Base-by-base conservation (phyloP, 805 yeast genomes). In the Suhomyces xylopsoci region DNA sequence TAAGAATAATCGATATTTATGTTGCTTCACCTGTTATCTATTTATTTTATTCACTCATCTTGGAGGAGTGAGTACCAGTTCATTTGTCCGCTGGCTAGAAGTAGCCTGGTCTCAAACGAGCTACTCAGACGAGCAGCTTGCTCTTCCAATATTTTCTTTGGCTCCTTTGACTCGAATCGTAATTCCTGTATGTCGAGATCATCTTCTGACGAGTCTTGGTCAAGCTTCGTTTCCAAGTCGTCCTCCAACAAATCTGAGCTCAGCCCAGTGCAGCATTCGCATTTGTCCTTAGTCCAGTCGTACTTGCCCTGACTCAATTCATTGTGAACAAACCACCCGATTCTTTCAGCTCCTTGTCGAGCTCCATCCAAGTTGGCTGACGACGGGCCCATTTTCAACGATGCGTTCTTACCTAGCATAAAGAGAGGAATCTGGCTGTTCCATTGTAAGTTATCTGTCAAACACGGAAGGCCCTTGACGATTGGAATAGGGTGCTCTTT, bases 331-430 rank as follows among this genome's bases (percentile, higher is more conserved):
- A 58, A 65, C 77, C 77, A 71, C 3, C 80, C 79, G 28, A 76
- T 66, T 48, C 80, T 56, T 55, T 77, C 81, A 1, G 80, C 79
- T 3, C 79, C 78, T 10, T 69, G 54, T 36, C 81, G 56, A 1
- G 79, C 80, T 3, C 81, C 81, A 50, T 75, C 80, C 43, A 77
- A 60, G 51, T 77, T 77, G 1, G 81, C 80, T 19, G 77, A 68
- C 0, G 79, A 70, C 1, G 81, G 80, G 0, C 81, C 80, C 49
- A 73, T 68, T 45, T 69, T 60, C 19, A 77, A 57, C 45, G 72
- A 68, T 0, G 81, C 79, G 53, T 74, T 69, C 54, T 77, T 73
- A 1, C 81, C 81, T 4, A 71, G 58, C 67, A 76, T 63, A 51
- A 68, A 76, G 24, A 77, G 60, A 0, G 80, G 80, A 2, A 76